Evolutionary conservation across 805 yeast species (phyloP).

Genomic region (Ogataea saltuana): DNA sequence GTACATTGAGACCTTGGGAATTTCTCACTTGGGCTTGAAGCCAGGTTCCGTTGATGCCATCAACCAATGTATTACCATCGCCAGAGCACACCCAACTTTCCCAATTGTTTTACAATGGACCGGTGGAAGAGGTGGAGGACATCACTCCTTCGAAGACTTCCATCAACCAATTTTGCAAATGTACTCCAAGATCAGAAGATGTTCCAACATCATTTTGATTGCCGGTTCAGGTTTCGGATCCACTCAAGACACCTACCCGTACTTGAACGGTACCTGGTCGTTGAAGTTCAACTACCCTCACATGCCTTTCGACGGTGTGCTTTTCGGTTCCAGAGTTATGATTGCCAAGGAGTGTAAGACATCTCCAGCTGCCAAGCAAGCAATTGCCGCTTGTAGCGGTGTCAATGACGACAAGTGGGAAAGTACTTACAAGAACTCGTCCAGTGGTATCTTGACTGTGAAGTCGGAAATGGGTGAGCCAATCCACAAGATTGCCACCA

Average conservation of each 20-base stretch:
- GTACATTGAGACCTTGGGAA: conserved; percentile 87
- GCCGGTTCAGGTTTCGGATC: conserved; percentile 99
- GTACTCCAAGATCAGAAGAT: conserved; percentile 92
- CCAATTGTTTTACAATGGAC: conserved; percentile 99
- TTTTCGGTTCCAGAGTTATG: conserved; percentile 97
- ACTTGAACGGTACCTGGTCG: conserved; percentile 98
- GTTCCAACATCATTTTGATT: conserved; percentile 81
- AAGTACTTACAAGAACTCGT: conserved; percentile 86
- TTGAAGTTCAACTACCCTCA: conserved; percentile 83
- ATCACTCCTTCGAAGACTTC: conserved; percentile 98
- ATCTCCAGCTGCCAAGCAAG: conserved; percentile 88
- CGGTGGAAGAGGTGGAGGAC: conserved; percentile 99
- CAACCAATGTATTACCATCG: conserved; percentile 81
- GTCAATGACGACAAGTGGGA: conserved; percentile 91
- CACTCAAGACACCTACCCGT: conserved; percentile 94
- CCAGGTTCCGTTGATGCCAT: conserved; percentile 97
- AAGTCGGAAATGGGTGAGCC: conserved; percentile 99
- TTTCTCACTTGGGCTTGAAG: conserved; percentile 92
- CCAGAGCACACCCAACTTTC: conserved; percentile 93
- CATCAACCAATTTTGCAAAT: conserved; percentile 95
- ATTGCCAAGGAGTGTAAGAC: conserved; percentile 95
- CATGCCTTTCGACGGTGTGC: conserved; percentile 98
- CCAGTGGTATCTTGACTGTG: conserved; percentile 97
- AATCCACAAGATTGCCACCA: conserved; percentile 96
- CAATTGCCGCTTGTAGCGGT: conserved; percentile 90